Conservation (phyloP, 805 yeast genomes). For the Nakazawaea sp. region DNA sequence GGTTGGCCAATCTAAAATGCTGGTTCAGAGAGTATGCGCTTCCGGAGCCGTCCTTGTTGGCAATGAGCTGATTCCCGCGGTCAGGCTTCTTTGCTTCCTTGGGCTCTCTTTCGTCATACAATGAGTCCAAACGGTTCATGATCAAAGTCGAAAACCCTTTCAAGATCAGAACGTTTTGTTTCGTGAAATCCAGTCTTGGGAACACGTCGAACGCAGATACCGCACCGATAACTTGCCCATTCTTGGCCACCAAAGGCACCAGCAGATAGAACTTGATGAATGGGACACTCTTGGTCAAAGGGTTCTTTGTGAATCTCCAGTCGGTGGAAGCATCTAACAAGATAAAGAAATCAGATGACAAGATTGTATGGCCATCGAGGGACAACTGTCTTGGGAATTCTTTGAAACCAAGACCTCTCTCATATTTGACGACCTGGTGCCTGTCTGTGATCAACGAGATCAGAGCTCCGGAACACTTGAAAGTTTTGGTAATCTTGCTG, state of each 20-base stretch:
- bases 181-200: conserved; percentile 30
- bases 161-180: conserved; percentile 27
- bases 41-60: conserved; percentile 62
- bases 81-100: conserved; percentile 19
- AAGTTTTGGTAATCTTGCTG: conserved; percentile 29
- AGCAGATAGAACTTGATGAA: conserved; percentile 57
- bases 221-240: conserved; percentile 45
- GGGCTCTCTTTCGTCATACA: neutral
- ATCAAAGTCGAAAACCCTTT: conserved; percentile 33
- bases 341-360: conserved; percentile 49
- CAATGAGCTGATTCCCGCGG: conserved; percentile 31
- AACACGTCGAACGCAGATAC: conserved; percentile 50
- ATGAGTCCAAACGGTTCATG: conserved; percentile 26
- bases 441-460: conserved; percentile 49
- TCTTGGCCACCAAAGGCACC: conserved; percentile 41
- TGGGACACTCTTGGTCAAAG: conserved; percentile 58
- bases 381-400: conserved; percentile 50
- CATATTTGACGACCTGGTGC: conserved; percentile 42
- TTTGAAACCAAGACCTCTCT: conserved; percentile 38
- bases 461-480: conserved; percentile 44
- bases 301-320: conserved; percentile 62
- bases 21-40: conserved; percentile 47
- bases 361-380: conserved; percentile 61
- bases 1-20: conserved; percentile 34
- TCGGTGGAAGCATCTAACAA: conserved; percentile 56